Conservation (phyloP, 768 basidiomycete genomes). For the Pholiota molesta region DNA sequence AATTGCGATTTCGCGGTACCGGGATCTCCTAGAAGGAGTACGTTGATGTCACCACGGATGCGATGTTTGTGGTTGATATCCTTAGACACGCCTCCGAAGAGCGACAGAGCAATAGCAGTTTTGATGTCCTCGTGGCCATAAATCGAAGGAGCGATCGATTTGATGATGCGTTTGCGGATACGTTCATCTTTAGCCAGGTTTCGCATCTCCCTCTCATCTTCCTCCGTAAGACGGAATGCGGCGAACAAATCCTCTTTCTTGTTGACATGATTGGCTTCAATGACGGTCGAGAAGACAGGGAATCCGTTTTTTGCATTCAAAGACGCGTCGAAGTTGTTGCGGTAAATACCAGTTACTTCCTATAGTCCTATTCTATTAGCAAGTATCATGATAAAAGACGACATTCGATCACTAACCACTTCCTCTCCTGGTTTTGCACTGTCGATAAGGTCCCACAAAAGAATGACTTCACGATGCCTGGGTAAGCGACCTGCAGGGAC, state of each 20-base stretch:
- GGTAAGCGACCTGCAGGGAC: conserved; percentile 98
- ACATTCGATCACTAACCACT: conserved; percentile 59
- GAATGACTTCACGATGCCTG: conserved; percentile 93
- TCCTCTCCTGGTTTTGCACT: conserved; percentile 98
- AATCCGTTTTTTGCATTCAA: conserved; percentile 99
- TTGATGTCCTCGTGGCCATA: conserved; percentile 99
- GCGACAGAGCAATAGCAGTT: conserved; percentile 91
- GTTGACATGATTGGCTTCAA: conserved; percentile 98
- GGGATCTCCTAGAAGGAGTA: conserved; percentile 94
- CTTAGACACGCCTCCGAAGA: conserved; percentile 93
- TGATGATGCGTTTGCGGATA: conserved; percentile 96
- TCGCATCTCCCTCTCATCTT: conserved; percentile 93
- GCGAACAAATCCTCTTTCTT: conserved; percentile 99
- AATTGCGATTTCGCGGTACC: conserved; percentile 99
- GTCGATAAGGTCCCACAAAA: conserved; percentile 98
- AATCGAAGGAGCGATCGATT: conserved; percentile 98
- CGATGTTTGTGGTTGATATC: conserved; percentile 96
- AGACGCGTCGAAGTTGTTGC: conserved; percentile 98
- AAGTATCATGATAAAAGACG: neutral
- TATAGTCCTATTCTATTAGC: conserved; percentile 30
- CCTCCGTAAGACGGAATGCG: conserved; percentile 96
- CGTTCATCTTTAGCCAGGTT: conserved; percentile 87
- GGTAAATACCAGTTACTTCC: conserved; percentile 98
- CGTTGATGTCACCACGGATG: conserved; percentile 97
- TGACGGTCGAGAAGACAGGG: conserved; percentile 97